Base-by-base conservation (phyloP, 2,329 filamentous ascomycete genomes). In the Xylaria sp. region DNA sequence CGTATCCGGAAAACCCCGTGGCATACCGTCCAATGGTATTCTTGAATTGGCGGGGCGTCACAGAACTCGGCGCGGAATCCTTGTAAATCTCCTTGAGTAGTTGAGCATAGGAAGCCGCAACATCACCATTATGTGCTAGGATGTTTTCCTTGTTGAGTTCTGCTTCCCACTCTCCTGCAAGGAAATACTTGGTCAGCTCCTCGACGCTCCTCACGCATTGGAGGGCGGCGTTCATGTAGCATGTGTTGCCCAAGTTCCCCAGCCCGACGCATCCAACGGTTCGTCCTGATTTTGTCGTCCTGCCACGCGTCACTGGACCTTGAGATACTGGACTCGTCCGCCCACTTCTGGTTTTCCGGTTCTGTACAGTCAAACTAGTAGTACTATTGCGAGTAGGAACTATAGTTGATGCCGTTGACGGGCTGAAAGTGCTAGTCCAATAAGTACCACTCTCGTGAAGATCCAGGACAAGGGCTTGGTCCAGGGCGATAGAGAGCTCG, bases 161-260 rank as follows among this genome's bases (percentile, higher is more conserved):
- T 47, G 80, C 76, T 64, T 88, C 85, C 73, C 90, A 92, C 57
- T 87, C 82, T 54, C 86, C 82, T 46, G 83, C 80, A 45, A 97
- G 73, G 72, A 99, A 97, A 72, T 96, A 99, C 66, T 92, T 87
- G 4, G 91, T 93, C 60, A 99, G 76, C 72, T 99, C 94, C 68
- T 96, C 91, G 0, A 97, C 92, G 64, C 91, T 95, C 46, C 93
- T 87, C 47, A 99, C 85, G 70, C 94, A 99, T 70, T 99, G 94
- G 50, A 97, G 78, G 8, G 94, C 94, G 19, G 93, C 96, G 72
- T 97, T 97, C 92, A 97, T 97, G 75, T 99, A 99, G 74, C 94
- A 99, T 0, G 94, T 97, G 67, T 99, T 99, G 44, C 94, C 94
- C 13, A 99, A 77, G 67, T 99, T 99, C 60, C 84, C 86, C 48